phyloP scores from a whole-genome alignment of 257 asterid species.

The Solanum sparsipilum region DNA sequence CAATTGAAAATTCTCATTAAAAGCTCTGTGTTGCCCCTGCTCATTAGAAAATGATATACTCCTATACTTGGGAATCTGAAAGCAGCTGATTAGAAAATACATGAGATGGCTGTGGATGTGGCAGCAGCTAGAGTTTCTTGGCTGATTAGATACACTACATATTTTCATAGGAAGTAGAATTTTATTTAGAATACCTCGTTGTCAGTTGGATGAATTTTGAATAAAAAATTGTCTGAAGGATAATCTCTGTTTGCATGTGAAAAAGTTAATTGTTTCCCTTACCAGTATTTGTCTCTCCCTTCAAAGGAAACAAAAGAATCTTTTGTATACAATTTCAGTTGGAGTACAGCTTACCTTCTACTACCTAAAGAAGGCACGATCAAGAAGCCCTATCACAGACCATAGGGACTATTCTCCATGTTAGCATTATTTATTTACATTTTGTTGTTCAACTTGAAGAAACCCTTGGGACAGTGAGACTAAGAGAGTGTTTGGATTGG shows the following conservation, averaged over 20 bases:
- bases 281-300: neutral
- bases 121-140: neutral
- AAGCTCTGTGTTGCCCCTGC: neutral
- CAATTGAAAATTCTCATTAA: slow-evolving; percentile 7
- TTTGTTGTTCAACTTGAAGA: neutral
- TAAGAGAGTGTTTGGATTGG: too few species aligned
- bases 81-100: neutral
- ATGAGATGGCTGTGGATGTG: neutral
- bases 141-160: neutral
- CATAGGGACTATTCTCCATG: neutral
- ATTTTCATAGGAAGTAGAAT: neutral
- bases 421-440: neutral
- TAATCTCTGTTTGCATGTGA: neutral
- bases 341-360: neutral
- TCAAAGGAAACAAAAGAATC: neutral
- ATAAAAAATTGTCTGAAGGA: neutral
- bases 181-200: neutral
- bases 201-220: neutral
- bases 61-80: neutral
- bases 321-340: neutral
- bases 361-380: neutral
- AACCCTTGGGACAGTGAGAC: neutral
- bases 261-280: neutral
- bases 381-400: neutral
- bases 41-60: neutral